Conservation (phyloP, 108 stramenopile species). For the Fistulifera solaris region DNA sequence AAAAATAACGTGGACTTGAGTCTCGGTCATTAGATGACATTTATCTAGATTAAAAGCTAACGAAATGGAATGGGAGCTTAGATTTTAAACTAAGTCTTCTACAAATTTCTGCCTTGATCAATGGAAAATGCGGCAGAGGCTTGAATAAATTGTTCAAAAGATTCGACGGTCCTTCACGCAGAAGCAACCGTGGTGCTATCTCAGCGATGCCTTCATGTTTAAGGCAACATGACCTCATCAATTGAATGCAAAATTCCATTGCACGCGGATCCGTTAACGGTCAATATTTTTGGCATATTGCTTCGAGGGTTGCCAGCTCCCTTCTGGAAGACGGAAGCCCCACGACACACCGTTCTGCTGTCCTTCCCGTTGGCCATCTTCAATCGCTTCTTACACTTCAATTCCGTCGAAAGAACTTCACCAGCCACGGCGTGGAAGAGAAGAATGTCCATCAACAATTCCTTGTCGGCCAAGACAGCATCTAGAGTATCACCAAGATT, state of each 20-base stretch:
- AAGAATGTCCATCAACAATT: constrained; percentile 10
- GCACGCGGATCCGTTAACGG: constrained; percentile 27
- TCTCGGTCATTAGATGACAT: no score
- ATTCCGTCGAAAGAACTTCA: constrained; percentile 1
- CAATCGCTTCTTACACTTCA: constrained; percentile 11
- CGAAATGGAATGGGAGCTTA: no score
- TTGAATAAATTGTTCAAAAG: no score
- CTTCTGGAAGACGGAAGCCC: constrained; percentile 11
- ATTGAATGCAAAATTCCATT: constrained; percentile 52
- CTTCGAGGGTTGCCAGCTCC: constrained; percentile 14
- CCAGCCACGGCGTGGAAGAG: constrained; percentile 25
- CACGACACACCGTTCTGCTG: constrained; percentile 12
- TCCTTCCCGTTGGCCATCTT: constrained; percentile 21
- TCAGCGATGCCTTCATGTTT: no score
- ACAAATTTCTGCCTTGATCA: no score
- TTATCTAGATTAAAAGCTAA: no score
- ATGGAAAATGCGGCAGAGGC: no score
- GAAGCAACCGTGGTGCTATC: no score
- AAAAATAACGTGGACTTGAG: no score
- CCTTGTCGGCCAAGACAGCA: constrained; percentile 1
- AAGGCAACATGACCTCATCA: constrained; percentile 25
- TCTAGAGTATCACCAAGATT: background rate
- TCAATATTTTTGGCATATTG: constrained; percentile 11
- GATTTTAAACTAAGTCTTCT: no score
- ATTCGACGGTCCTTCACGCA: no score